phyloP scores from a whole-genome alignment of 345 rosid species.

The Reutealis trisperma region DNA sequence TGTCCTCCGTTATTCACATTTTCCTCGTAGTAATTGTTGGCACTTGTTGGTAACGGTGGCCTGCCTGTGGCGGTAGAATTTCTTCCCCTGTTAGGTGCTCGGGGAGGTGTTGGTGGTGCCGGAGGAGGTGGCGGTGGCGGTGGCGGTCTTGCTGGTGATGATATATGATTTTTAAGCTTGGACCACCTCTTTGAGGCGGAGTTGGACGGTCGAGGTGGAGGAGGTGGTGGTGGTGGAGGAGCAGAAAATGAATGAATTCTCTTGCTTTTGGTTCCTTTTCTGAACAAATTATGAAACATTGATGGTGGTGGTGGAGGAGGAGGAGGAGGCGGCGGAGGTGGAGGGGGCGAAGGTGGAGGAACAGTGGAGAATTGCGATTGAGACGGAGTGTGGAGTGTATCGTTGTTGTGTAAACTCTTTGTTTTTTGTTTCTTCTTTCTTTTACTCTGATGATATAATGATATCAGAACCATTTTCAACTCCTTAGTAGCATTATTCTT shows the following conservation, averaged over 20 bases:
- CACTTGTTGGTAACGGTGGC: slow-evolving; percentile 68
- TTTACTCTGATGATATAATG: slow-evolving; percentile 58
- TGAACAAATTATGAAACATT: slow-evolving; percentile 60
- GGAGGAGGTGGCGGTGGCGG: slow-evolving; percentile 36
- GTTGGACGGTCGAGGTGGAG: slow-evolving; percentile 35
- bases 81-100: slow-evolving; percentile 21
- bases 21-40: slow-evolving; percentile 31
- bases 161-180: slow-evolving; percentile 14
- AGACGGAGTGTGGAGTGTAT: slow-evolving; percentile 17
- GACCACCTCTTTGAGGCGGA: slow-evolving; percentile 23
- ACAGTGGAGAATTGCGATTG: slow-evolving; percentile 24
- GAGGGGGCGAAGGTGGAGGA: slow-evolving; percentile 55
- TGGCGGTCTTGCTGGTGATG: slow-evolving; percentile 12
- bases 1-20: slow-evolving; percentile 39
- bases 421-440: slow-evolving; percentile 60
- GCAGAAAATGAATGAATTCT: slow-evolving; percentile 53
- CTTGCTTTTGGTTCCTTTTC: slow-evolving; percentile 60
- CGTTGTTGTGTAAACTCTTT: slow-evolving; percentile 20
- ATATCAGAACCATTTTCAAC: slow-evolving; percentile 65
- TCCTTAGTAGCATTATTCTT: slow-evolving; percentile 71
- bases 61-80: slow-evolving; percentile 26
- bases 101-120: slow-evolving; percentile 39
- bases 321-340: slow-evolving; percentile 71
- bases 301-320: slow-evolving; percentile 64
- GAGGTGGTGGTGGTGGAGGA: slow-evolving; percentile 55